Percentiles rank a stretch among this genome's conserved stretches.
Evolutionary conservation across 805 yeast genomes (phyloP).

Genomic region (Saccharomycopsis javanensis): DNA sequence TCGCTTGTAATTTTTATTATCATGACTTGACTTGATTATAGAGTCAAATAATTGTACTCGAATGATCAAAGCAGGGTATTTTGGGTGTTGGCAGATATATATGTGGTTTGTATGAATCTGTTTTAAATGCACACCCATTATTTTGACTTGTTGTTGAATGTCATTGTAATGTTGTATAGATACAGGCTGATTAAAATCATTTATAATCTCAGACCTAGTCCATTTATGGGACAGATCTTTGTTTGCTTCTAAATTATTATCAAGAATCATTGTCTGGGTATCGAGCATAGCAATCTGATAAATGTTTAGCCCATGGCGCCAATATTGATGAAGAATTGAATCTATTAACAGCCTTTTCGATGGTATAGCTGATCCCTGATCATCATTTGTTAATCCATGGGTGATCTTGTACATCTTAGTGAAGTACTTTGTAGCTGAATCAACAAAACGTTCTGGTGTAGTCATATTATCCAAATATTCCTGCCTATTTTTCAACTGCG

Average conservation of each 20-base stretch:
- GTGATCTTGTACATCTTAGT: background rate
- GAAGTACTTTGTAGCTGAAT: background rate
- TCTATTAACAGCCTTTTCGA: conserved; percentile 31
- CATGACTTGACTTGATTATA: conserved; percentile 19
- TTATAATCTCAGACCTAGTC: conserved; percentile 27
- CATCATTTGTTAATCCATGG: background rate
- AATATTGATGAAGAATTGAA: conserved; percentile 37
- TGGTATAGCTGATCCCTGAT: background rate
- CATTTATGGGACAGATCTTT: conserved; percentile 36
- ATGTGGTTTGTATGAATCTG: conserved; percentile 51
- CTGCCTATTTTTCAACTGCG: conserved; percentile 4
- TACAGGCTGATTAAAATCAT: conserved; percentile 24
- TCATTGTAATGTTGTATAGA: conserved; percentile 32
- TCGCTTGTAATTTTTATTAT: conserved; percentile 43
- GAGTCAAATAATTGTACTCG: conserved; percentile 63
- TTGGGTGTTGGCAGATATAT: conserved; percentile 57
- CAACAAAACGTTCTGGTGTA: background rate
- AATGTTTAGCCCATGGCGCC: conserved; percentile 49
- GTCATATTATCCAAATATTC: background rate
- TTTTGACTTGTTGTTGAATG: conserved; percentile 40
- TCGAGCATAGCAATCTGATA: conserved; percentile 66
- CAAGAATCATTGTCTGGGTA: conserved; percentile 43
- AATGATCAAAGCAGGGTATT: conserved; percentile 47
- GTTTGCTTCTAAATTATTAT: conserved; percentile 20
- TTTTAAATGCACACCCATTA: conserved; percentile 30